Conservation (phyloP, 2,329 filamentous ascomycete genomes). For the Aspergillus pseudoterreus region DNA sequence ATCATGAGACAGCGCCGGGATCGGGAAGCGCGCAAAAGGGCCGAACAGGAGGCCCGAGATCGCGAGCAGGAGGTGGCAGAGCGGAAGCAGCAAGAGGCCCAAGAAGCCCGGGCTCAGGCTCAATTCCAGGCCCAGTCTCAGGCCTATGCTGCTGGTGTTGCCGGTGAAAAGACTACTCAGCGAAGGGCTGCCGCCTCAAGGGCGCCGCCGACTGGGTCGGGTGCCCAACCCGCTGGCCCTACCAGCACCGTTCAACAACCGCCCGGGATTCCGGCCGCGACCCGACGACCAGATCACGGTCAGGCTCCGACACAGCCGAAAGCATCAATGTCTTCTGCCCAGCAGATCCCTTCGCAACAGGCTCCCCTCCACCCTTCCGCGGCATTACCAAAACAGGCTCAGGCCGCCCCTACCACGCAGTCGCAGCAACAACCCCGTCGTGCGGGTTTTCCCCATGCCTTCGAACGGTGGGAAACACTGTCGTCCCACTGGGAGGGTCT, state of each 20-base stretch:
- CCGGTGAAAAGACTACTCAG: conserved; percentile 24
- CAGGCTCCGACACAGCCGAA: conserved; percentile 12
- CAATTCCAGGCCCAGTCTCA: conserved; percentile 24
- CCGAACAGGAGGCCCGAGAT: conserved; percentile 61
- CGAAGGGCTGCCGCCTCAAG: conserved; percentile 11
- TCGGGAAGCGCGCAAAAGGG: conserved; percentile 67
- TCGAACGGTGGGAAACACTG: conserved; percentile 94
- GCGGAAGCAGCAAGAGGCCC: conserved; percentile 40
- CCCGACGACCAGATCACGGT: conserved; percentile 15
- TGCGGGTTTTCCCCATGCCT: conserved; percentile 88
- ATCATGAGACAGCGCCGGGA: conserved; percentile 86
- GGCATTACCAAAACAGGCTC: background rate
- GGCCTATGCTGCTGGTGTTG: conserved; percentile 44
- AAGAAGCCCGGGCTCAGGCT: conserved; percentile 10
- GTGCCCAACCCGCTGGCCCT: conserved; percentile 11
- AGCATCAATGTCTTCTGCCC: conserved; percentile 13
- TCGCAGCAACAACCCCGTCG: conserved; percentile 38
- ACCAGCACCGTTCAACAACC: conserved; percentile 8
- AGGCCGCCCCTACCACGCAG: background rate
- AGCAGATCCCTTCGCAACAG: conserved; percentile 22
- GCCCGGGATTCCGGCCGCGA: conserved; percentile 7
- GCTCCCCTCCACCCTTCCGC: conserved; percentile 5
- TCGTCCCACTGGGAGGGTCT: conserved; percentile 98
- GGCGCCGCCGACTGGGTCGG: conserved; percentile 8
- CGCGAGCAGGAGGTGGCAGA: conserved; percentile 53